Evolutionary conservation across 148 eudicot species (phyloP).

Genomic region (Arbutus unedo): DNA sequence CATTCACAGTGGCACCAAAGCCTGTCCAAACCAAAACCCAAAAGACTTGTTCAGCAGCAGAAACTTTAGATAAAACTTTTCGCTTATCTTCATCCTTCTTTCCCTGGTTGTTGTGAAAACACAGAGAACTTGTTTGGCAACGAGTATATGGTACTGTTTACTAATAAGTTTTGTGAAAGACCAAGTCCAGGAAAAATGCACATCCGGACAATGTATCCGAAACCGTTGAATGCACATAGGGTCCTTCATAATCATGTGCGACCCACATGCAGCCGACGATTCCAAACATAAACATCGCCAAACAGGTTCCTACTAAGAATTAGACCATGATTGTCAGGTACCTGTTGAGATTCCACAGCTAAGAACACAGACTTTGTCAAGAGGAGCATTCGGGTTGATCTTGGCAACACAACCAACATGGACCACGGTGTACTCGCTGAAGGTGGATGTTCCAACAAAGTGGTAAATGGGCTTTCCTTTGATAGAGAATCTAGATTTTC

Average conservation of each 20-base stretch:
- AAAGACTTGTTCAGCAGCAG: background rate
- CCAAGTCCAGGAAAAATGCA: too few species aligned
- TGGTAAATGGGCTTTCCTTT: slow-evolving; percentile 39
- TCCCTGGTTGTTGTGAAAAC: too few species aligned
- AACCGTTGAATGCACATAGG: too few species aligned
- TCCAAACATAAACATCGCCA: background rate
- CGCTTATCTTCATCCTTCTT: too few species aligned
- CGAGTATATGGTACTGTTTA: too few species aligned
- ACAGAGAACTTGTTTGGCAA: too few species aligned
- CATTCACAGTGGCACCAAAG: slow-evolving; percentile 77
- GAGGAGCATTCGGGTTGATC: slow-evolving; percentile 31
- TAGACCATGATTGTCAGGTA: background rate
- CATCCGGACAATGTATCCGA: too few species aligned
- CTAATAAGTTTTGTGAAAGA: too few species aligned
- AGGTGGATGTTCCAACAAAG: slow-evolving; percentile 36
- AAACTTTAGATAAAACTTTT: background rate
- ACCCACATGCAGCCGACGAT: too few species aligned
- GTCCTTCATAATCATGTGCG: too few species aligned
- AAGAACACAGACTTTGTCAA: slow-evolving; percentile 36
- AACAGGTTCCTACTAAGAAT: background rate
- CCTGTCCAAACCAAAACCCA: slow-evolving; percentile 34
- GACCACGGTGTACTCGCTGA: slow-evolving; percentile 41
- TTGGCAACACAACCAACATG: slow-evolving; percentile 33
- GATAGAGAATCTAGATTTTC: slow-evolving; percentile 34
- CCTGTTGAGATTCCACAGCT: slow-evolving; percentile 48